Evolutionary conservation across 169 alveolate species (phyloP).

Genomic region (Eimeria necatrix): DNA sequence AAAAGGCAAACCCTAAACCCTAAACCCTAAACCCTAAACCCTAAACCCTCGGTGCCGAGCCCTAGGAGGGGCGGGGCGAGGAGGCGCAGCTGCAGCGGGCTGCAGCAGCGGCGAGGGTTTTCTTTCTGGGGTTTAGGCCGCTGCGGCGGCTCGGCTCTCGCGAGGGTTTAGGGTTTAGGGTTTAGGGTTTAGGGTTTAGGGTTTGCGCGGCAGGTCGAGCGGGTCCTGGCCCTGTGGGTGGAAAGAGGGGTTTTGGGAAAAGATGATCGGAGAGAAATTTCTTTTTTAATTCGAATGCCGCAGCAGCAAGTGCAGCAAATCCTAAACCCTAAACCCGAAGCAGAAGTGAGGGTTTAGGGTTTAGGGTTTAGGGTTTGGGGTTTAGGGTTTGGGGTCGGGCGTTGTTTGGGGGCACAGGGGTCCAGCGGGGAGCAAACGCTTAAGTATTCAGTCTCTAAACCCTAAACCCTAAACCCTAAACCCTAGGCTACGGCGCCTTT

Average conservation of each 20-base stretch:
- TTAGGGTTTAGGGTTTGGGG: background rate
- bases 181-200: conserved; percentile 5
- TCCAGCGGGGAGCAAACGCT: too few species aligned
- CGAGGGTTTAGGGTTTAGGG: background rate
- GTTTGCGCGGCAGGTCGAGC: conserved; percentile 34
- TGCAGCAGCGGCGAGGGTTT: too few species aligned
- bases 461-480: conserved; percentile 28
- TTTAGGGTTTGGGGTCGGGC: background rate
- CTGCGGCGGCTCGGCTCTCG: too few species aligned
- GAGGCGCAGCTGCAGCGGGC: too few species aligned
- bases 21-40: background rate
- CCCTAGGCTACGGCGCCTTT: conserved; percentile 16
- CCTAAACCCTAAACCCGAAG: background rate
- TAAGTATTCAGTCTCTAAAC: background rate
- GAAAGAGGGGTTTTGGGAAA: conserved; percentile 51
- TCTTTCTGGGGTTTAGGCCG: too few species aligned
- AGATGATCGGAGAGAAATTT: conserved; percentile 46
- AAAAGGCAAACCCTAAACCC: conserved; percentile 35
- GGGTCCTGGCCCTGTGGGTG: conserved; percentile 55
- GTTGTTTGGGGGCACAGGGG: too few species aligned
- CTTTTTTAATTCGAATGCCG: background rate
- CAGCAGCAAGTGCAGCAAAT: background rate
- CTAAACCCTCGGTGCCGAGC: too few species aligned
- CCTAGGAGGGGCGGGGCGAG: too few species aligned
- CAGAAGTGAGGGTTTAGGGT: background rate